Conservation (phyloP, 768 basidiomycete genomes). For the Mycena polygramma region DNA sequence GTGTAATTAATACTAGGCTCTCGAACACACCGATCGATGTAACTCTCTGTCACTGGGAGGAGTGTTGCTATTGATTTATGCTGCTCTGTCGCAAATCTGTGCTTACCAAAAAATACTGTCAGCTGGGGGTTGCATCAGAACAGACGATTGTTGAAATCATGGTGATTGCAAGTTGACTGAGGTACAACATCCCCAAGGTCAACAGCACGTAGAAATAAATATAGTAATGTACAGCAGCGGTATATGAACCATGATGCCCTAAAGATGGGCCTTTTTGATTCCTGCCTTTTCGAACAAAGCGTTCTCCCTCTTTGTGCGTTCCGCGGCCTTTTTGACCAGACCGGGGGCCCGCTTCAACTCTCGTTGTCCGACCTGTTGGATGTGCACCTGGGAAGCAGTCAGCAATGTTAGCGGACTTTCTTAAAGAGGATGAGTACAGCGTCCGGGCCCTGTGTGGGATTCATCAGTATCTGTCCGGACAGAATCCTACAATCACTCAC, state of each 20-base stretch:
- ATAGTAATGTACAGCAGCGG: slow-evolving; percentile 17
- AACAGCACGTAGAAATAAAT: not conserved
- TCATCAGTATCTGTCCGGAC: slow-evolving; percentile 24
- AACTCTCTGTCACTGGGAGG: too few relatives aligned
- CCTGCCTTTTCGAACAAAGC: slow-evolving; percentile 70
- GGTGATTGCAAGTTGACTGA: too few relatives aligned
- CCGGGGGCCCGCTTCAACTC: slow-evolving; percentile 85
- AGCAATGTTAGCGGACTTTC: not conserved
- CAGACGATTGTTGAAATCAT: too few relatives aligned
- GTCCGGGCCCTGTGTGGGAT: slow-evolving; percentile 75
- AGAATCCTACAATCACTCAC: slow-evolving; percentile 54
- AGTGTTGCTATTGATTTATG: too few relatives aligned
- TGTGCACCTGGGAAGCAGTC: slow-evolving; percentile 74
- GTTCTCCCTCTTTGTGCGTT: slow-evolving; percentile 72
- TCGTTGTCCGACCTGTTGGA: slow-evolving; percentile 93
- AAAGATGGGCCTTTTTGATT: slow-evolving; percentile 68
- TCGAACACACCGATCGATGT: too few relatives aligned
- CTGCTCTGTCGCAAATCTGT: too few relatives aligned
- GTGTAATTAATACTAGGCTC: too few relatives aligned
- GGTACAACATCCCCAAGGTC: too few relatives aligned
- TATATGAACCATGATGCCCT: slow-evolving; percentile 15
- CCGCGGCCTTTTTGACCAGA: slow-evolving; percentile 67
- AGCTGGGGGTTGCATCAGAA: too few relatives aligned
- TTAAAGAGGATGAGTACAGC: slow-evolving; percentile 58
- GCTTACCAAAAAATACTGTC: too few relatives aligned